These are phyloP conservation scores for Pleoardoris graminearum DNA, from an alignment of 2,329 filamentous ascomycete species.

Conservation along the genomic window DNA sequence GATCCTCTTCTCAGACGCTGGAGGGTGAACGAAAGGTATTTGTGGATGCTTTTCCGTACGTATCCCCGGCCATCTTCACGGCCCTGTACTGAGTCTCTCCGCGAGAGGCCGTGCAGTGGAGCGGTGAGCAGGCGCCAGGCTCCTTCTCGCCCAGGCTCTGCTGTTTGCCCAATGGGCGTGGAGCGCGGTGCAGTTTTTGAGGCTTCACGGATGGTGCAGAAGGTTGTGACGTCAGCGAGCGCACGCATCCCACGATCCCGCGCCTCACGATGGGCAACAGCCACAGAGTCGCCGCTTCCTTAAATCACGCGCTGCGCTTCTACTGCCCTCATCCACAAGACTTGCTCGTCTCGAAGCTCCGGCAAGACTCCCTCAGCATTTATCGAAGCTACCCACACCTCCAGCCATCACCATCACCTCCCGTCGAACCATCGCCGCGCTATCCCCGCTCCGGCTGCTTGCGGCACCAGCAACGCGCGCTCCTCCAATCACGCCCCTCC, in stretches of 20 bases:
- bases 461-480: slow-evolving; percentile 14
- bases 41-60: too few species aligned
- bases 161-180: not conserved
- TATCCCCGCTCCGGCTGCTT: slow-evolving; percentile 27
- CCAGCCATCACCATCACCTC: not conserved
- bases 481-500: slow-evolving; percentile 39
- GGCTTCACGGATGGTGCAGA: not conserved
- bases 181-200: not conserved
- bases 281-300: slow-evolving; percentile 6
- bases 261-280: slow-evolving; percentile 2
- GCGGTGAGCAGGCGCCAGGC: slow-evolving; percentile 4
- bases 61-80: slow-evolving; percentile 8
- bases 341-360: not conserved
- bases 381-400: slow-evolving; percentile 7
- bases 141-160: slow-evolving; percentile 2
- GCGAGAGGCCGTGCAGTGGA: slow-evolving; percentile 9
- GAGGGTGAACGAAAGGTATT: too few species aligned
- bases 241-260: not conserved
- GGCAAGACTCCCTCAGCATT: not conserved
- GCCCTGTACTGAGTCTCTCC: slow-evolving; percentile 10
- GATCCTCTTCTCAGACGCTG: too few species aligned
- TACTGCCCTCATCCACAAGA: not conserved
- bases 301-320: slow-evolving; percentile 1
- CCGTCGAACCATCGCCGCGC: slow-evolving; percentile 23
- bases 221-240: not conserved